Evolutionary conservation across 257 asterid species (phyloP), one percentile per base, ranked within the genome.

Genomic region (Solanum rostratum): DNA sequence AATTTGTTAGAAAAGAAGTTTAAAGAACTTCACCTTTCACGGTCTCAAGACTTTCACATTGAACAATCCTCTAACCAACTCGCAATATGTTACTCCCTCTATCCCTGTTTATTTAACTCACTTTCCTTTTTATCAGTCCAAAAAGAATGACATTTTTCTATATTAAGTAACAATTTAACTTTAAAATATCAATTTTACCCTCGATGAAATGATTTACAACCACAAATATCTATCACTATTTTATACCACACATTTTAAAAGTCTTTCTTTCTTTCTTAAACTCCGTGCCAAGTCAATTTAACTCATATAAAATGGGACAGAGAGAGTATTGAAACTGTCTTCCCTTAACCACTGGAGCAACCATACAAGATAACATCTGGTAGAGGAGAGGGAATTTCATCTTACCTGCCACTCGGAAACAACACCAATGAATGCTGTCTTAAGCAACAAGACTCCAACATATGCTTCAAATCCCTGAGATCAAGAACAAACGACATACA

Each of bases 371-470:
- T 4, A 27, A 49, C 10, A 49, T 27, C 3, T 0, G 16, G 41
- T 16, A 45, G 2, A 76, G 29, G 5, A 76, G 62, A 50, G 50
- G 15, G 45, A 46, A 22, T 60, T 37, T 84, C 39, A 63, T 68
- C 55, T 86, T 85, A 93, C 99, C 98, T 96, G 99, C 99, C 99
- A 96, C 85, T 93, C 99, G 43, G 93, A 93, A 87, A 84, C 86
- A 87, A 84, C 88, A 84, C 98, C 95, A 84, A 86, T 91, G 84
- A 93, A 62, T 78, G 97, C 97, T 85, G 98, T 93, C 89, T 93
- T 89, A 80, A 96, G 99, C 88, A 95, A 89, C 91, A 92, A 88
- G 73, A 93, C 81, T 84, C 99, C 99, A 89, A 95, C 89, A 90
- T 96, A 95, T 54, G 97, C 99, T 93, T 96, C 98, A 55, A 93